A percentile compares a stretch with the other conserved stretches of the same genome.
phyloP scores from a whole-genome alignment of 2,329 filamentous ascomycete species.

The Camptophora hylomeconis region DNA sequence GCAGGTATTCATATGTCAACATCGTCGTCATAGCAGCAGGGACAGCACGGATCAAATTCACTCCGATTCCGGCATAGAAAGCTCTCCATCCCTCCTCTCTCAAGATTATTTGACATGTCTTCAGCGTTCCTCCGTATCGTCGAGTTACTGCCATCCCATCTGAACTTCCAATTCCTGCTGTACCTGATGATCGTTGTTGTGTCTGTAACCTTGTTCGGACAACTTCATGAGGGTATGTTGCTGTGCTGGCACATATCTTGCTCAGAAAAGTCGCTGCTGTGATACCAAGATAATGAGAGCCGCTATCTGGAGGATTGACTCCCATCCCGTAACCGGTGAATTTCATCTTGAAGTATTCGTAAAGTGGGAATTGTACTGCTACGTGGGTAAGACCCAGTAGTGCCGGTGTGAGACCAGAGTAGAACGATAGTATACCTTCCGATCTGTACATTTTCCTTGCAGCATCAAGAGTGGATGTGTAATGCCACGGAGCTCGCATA shows the following conservation, averaged over 20 bases:
- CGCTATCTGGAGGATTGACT: conserved; percentile 42
- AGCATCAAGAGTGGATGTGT: conserved; percentile 77
- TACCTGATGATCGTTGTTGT: conserved; percentile 59
- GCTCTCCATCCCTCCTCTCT: conserved; percentile 88
- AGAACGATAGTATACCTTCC: conserved; percentile 83
- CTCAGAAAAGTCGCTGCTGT: conserved; percentile 80
- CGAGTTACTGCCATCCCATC: conserved; percentile 43
- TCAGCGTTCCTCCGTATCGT: conserved; percentile 64
- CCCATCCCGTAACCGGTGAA: conserved; percentile 90
- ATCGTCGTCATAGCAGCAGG: conserved; percentile 95
- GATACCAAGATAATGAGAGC: conserved; percentile 70
- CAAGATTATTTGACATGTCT: conserved; percentile 73
- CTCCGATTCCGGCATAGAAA: conserved; percentile 94
- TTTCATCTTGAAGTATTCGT: conserved; percentile 80
- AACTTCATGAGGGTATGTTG: conserved; percentile 95
- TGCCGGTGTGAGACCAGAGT: conserved; percentile 85
- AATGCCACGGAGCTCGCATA: conserved; percentile 60
- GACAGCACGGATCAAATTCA: conserved; percentile 91
- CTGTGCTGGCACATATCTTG: conserved; percentile 86
- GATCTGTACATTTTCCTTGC: conserved; percentile 89
- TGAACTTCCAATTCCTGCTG: conserved; percentile 34
- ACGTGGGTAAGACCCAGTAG: conserved; percentile 87
- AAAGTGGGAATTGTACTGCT: conserved; percentile 91
- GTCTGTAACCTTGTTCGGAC: conserved; percentile 88
- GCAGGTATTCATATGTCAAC: conserved; percentile 60